A percentile compares a stretch with the other conserved stretches of the same genome.
Conservation (phyloP, 2,329 filamentous ascomycete genomes). For the Diaporthe amygdali region DNA sequence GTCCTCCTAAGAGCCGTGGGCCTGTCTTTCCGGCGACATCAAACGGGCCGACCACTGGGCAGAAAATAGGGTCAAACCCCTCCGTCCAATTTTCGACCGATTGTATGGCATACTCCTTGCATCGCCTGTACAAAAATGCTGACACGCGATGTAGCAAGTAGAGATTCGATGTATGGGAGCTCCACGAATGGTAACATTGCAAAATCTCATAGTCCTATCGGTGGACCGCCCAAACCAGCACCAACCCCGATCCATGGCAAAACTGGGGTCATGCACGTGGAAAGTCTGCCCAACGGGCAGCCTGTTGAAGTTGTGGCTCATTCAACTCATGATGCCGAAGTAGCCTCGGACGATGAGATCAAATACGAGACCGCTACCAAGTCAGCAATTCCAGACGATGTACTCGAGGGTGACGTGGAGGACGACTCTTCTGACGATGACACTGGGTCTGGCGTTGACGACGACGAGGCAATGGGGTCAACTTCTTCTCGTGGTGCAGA, state of each 20-base stretch:
- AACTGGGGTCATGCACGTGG: background rate
- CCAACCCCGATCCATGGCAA: background rate
- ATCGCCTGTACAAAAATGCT: background rate
- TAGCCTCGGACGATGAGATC: conserved; percentile 17
- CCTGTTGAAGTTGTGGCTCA: background rate
- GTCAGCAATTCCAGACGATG: background rate
- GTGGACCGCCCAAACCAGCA: background rate
- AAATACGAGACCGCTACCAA: conserved; percentile 19
- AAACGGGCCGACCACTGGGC: background rate
- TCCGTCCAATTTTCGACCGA: background rate
- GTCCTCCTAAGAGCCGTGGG: background rate
- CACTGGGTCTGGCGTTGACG: conserved; percentile 9
- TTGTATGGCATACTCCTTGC: background rate
- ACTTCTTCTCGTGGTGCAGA: background rate
- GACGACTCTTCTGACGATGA: conserved; percentile 4
- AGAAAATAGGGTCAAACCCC: background rate
- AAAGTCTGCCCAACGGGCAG: background rate
- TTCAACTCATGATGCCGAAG: background rate
- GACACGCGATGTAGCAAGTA: background rate
- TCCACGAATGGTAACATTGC: too few species aligned
- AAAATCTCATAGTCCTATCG: background rate
- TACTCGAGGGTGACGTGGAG: background rate
- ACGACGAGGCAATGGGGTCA: background rate
- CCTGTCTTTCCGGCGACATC: background rate
- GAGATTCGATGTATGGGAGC: background rate